Evolutionary conservation across 331 rosid genomes (phyloP), one percentile per base, ranked within the genome.

Genomic region (Malus hybrid): DNA sequence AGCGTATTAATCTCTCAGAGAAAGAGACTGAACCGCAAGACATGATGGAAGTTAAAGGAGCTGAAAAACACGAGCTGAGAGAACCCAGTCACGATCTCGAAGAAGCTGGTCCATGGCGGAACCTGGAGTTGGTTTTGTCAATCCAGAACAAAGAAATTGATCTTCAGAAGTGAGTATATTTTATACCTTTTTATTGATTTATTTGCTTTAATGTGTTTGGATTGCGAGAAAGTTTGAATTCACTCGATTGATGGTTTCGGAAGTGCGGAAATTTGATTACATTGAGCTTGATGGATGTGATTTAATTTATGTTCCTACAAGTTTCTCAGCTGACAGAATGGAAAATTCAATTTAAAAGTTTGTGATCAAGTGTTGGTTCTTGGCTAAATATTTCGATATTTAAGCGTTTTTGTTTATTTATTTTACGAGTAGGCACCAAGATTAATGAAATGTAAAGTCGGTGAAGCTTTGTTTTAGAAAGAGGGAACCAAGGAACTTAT

Each of bases 91-190:
- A 12, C 14, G 72, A 56, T 36, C 74, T 71, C 14, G 65, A 74
- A n/a, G 55, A 83, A 68, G 73, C 31, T n/a, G 34, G 72, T 60
- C 87, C 88, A 18, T 92, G 99, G 97, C 87, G 75, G 76, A 92
- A 87, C 79, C 89, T 94, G 80, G 85, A 86, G 60, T 81, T 94
- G 77, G 82, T 94, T 66, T 72, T 85, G 27, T 79, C 79, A 77
- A 74, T 94, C 76, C 92, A 86, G 85, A 82, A 89, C 79, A 87
- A 83, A 76, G 74, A 84, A 16, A 65, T 83, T 60, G 85, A 90
- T 67, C 73, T 84, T 79, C 83, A 85, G 65, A 89, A 88, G 99
- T 94, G 76, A 63, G 81, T 42, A 36, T 60, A 31, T 75, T 71
- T 77, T 73, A 0, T n/a, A 39, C 5, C 12, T n/a, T 36, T 27